Percentiles rank a stretch among this genome's conserved stretches.
Conservation (phyloP, 306 rosid genomes). For the Cucumis sativus region DNA sequence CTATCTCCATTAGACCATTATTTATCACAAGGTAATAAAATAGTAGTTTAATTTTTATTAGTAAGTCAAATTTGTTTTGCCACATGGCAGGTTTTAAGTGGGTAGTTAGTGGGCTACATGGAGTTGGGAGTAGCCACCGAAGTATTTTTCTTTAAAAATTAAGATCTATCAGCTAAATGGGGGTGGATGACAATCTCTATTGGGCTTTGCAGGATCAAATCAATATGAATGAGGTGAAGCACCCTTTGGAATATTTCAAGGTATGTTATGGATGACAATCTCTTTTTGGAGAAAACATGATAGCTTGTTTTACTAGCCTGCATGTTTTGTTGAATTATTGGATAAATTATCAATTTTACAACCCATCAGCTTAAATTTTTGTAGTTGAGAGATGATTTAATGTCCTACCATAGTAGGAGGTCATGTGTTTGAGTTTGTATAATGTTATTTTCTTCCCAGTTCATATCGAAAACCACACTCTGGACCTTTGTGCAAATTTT, state of each 20-base stretch:
- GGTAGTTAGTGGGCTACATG: too few relatives aligned
- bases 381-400: background rate
- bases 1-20: too few relatives aligned
- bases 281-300: slow-evolving; percentile 2
- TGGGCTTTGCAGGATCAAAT: slow-evolving; percentile 71
- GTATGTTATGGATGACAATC: slow-evolving; percentile 25
- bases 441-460: background rate
- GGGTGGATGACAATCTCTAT: slow-evolving; percentile 7
- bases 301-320: slow-evolving; percentile 11
- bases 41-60: too few relatives aligned
- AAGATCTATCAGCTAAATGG: background rate
- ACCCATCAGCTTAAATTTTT: background rate
- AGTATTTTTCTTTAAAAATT: background rate
- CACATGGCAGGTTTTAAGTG: too few relatives aligned
- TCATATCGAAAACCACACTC: background rate
- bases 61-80: too few relatives aligned
- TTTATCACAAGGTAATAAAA: too few relatives aligned
- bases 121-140: too few relatives aligned
- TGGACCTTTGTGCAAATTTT: background rate
- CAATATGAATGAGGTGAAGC: slow-evolving; percentile 67
- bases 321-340: background rate
- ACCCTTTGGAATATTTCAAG: slow-evolving; percentile 74
- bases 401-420: background rate
- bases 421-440: background rate
- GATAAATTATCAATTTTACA: background rate